Evolutionary conservation across 2,329 filamentous ascomycete genomes (phyloP), one percentile per base, ranked within the genome.

Genomic region (Colletotrichum sidae): DNA sequence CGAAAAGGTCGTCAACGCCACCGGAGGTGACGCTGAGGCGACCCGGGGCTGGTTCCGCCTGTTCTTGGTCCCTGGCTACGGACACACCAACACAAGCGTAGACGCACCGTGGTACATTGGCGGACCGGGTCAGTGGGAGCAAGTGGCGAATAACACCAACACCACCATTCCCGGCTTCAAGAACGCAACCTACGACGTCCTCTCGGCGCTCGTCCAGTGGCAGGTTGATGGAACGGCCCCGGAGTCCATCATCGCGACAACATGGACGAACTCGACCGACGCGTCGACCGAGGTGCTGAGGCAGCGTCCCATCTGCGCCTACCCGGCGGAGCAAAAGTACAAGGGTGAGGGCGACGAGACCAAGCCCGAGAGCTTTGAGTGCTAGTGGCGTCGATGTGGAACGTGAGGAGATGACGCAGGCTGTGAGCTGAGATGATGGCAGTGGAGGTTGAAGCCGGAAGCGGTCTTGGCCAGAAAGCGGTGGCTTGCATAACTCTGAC

Each of bases 31-130:
- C 50, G 17, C 73, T 41, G 69, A 70, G 12, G 65, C 57, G 8
- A 79, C 81, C 39, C 82, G 80, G 2, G 79, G 82, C 15, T 83
- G 83, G 73, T 89, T 85, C 76, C 71, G 74, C 2, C 79, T 82
- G 68, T 85, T 86, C 72, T 73, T 74, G 15, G 78, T 86, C 10
- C 82, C 83, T 2, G 83, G 84, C 0, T 83, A 86, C 81, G 75
- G 74, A 10, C 85, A 87, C 71, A 60, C 68, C 17, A 42, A 67
- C 60, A 74, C 76, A 7, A 54, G 67, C 3, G 74, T 75, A n/a
- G 73, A 77, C 55, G 78, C 79, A 12, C 80, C 81, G 11, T 82
- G 78, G 77, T 76, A 78, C 46, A 74, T 83, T 39, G 78, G 72
- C 10, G 60, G 60, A 74, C 71, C 13, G 77, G 59, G 73, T 72